Evolutionary conservation across 2,329 filamentous ascomycete genomes (phyloP).

Genomic region (Beauveria bassiana): DNA sequence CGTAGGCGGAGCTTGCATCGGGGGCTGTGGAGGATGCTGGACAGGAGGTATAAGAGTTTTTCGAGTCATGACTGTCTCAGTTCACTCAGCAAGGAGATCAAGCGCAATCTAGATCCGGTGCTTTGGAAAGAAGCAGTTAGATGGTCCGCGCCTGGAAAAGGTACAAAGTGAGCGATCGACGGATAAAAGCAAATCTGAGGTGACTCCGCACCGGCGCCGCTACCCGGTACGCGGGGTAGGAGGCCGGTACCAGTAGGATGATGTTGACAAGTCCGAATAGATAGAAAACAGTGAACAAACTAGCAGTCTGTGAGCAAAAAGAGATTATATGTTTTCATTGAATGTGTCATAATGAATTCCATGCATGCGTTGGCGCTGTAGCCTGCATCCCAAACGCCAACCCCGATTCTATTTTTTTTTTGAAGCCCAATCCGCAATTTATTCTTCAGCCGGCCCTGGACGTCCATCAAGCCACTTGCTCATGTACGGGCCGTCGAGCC

Average conservation of each 20-base stretch:
- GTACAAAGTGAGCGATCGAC: background rate
- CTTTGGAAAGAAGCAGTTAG: background rate
- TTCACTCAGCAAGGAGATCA: background rate
- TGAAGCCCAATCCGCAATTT: background rate
- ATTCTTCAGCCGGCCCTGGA: constrained; percentile 4
- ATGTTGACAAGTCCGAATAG: too few species aligned
- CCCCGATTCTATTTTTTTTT: background rate
- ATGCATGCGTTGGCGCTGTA: background rate
- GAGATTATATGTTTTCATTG: background rate
- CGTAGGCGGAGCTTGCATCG: background rate
- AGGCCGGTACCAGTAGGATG: background rate
- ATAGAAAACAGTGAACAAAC: too few species aligned
- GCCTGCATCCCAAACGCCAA: background rate
- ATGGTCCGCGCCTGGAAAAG: background rate
- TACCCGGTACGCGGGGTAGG: constrained; percentile 5
- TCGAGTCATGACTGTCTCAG: background rate
- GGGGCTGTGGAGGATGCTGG: background rate
- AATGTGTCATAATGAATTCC: background rate
- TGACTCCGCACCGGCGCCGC: constrained; percentile 3
- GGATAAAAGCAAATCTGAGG: background rate
- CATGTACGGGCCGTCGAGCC: constrained; percentile 85
- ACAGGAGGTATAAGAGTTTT: background rate
- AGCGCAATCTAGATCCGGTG: background rate
- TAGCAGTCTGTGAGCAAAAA: background rate
- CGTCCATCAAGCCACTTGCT: constrained; percentile 54